Evolutionary conservation across 2,329 filamentous ascomycete genomes (phyloP).

Genomic region (Penicillium sp.): DNA sequence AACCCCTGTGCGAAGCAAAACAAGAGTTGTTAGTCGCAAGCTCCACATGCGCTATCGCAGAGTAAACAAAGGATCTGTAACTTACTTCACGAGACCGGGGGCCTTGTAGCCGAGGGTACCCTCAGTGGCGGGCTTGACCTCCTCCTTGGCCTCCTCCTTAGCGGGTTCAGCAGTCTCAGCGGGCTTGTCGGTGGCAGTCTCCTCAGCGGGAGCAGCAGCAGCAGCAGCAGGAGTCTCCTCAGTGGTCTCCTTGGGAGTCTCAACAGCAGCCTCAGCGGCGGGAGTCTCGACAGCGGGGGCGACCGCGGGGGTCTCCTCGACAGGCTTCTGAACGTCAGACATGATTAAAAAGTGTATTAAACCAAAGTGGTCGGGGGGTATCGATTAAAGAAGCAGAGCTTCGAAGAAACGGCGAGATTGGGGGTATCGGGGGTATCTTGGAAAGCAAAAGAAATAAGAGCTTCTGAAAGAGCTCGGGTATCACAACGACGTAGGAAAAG

Average conservation of each 20-base stretch:
- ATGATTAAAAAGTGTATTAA: slow-evolving; percentile 33
- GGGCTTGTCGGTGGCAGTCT: slow-evolving; percentile 12
- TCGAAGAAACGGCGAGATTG: slow-evolving; percentile 20
- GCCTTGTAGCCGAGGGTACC: slow-evolving; percentile 89
- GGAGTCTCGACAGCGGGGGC: slow-evolving; percentile 21
- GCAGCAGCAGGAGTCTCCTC: slow-evolving; percentile 20
- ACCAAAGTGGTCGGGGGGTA: slow-evolving; percentile 22
- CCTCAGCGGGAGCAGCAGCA: slow-evolving; percentile 17
- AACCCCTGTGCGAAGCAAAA: slow-evolving; percentile 63
- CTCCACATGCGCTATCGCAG: slow-evolving; percentile 1
- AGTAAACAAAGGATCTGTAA: slow-evolving; percentile 9
- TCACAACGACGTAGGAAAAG: slow-evolving; percentile 29
- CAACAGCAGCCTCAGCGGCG: slow-evolving; percentile 16
- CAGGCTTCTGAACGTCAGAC: slow-evolving; percentile 31
- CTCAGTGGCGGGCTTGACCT: slow-evolving; percentile 75
- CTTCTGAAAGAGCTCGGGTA: slow-evolving; percentile 30
- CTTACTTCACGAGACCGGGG: slow-evolving; percentile 87
- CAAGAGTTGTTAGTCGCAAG: slow-evolving; percentile 11
- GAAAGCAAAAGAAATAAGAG: slow-evolving; percentile 35
- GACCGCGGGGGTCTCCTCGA: slow-evolving; percentile 32
- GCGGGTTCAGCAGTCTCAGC: slow-evolving; percentile 14
- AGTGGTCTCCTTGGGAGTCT: slow-evolving; percentile 13
- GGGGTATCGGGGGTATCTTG: slow-evolving; percentile 30
- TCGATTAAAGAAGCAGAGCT: slow-evolving; percentile 30
- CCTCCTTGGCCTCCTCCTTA: slow-evolving; percentile 33